Conservation (phyloP, 1,284 basidiomycete genomes). For the Volvariella volvacea region DNA sequence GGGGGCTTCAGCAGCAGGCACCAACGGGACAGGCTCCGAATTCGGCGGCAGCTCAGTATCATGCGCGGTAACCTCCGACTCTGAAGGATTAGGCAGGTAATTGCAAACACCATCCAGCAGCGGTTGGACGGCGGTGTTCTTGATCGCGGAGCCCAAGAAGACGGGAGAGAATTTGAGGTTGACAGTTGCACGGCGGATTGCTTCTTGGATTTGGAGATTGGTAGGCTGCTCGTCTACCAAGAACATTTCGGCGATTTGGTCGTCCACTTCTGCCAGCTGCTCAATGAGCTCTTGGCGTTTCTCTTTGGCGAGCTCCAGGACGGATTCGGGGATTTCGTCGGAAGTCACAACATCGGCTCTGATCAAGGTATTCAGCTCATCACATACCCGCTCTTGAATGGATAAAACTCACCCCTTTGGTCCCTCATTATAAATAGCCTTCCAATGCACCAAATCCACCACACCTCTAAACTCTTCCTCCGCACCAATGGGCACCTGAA, state of each 20-base stretch:
- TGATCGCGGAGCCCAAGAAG: constrained; percentile 95
- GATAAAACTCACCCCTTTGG: constrained; percentile 73
- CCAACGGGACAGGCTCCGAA: constrained; percentile 68
- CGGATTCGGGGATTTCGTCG: constrained; percentile 81
- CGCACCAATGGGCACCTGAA: constrained; percentile 92
- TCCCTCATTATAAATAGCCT: constrained; percentile 92
- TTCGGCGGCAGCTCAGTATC: constrained; percentile 68
- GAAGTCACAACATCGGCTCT: constrained; percentile 80
- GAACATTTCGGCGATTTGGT: constrained; percentile 88
- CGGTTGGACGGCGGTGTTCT: constrained; percentile 95
- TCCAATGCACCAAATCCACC: constrained; percentile 93
- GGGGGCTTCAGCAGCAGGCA: constrained; percentile 79
- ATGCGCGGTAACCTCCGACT: constrained; percentile 72
- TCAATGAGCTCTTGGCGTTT: constrained; percentile 93
- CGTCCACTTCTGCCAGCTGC: constrained; percentile 94
- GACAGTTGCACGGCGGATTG: constrained; percentile 88
- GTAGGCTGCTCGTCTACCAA: constrained; percentile 80
- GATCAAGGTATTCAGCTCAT: constrained; percentile 6
- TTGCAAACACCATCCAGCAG: constrained; percentile 92
- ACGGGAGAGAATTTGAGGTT: constrained; percentile 92
- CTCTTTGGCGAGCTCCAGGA: constrained; percentile 67
- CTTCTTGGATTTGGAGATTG: constrained; percentile 70
- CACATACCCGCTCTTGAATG: constrained; percentile 3
- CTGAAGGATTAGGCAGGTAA: constrained; percentile 91
- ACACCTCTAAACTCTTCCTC: constrained; percentile 89